Conservation (phyloP, 345 rosid genomes). For the Orychophragmus violaceus region DNA sequence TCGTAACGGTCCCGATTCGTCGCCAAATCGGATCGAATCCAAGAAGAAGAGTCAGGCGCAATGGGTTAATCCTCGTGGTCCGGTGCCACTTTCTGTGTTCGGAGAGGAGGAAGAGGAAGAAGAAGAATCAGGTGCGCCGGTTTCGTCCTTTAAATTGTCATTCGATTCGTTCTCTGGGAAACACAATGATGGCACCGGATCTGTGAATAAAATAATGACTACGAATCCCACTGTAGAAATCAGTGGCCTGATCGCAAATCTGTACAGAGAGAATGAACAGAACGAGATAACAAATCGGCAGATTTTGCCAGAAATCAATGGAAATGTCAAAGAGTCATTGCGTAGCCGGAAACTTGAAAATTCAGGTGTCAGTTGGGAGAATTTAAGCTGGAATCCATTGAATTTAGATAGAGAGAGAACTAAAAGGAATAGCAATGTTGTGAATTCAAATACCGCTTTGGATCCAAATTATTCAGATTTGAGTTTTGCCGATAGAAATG, state of each 20-base stretch:
- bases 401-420: conserved; percentile 17
- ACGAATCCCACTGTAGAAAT: conserved; percentile 11
- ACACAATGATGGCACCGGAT: conserved; percentile 30
- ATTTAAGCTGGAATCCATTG: conserved; percentile 34
- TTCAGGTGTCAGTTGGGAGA: neutral
- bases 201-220: too few relatives aligned
- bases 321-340: neutral
- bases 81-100: conserved; percentile 79
- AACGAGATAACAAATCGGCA: too few relatives aligned
- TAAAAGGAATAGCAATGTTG: neutral
- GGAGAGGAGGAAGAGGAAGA: conserved; percentile 45
- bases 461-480: conserved; percentile 19
- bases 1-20: conserved; percentile 21
- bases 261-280: conserved; percentile 34
- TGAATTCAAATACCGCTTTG: too few relatives aligned
- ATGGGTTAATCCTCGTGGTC: conserved; percentile 51
- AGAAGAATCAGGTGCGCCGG: conserved; percentile 33
- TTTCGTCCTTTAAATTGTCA: conserved; percentile 26
- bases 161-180: conserved; percentile 18
- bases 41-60: neutral
- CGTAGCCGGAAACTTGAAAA: neutral
- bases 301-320: too few relatives aligned
- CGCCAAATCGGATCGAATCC: conserved; percentile 31
- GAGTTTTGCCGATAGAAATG: conserved; percentile 19
- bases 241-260: conserved; percentile 41